Evolutionary conservation across 23 red algal genomes (phyloP).

Genomic region (Pyropia haitanensis): DNA sequence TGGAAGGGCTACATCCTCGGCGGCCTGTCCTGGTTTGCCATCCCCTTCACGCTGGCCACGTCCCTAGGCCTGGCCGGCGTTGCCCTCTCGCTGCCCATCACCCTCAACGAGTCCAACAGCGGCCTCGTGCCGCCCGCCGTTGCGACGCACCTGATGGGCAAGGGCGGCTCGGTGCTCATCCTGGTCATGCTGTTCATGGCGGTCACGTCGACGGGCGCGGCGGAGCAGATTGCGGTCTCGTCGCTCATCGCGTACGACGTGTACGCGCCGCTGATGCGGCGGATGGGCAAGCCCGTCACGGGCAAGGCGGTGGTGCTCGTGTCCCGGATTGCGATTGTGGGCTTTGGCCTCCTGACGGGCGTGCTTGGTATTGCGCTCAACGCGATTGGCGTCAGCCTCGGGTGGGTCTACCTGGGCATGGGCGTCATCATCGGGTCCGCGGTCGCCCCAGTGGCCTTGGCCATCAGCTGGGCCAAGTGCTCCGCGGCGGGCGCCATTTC

Average conservation of each 20-base stretch:
- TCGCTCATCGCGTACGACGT: constrained; percentile 66
- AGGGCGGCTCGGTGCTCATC: constrained; percentile 44
- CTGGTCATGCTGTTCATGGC: constrained; percentile 83
- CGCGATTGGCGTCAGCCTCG: constrained; percentile 38
- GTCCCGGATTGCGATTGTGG: constrained; percentile 53
- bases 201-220: constrained; percentile 66
- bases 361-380: constrained; percentile 67
- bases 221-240: constrained; percentile 63
- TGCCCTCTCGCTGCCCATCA: constrained; percentile 45
- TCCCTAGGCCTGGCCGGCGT: constrained; percentile 50
- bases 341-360: constrained; percentile 61
- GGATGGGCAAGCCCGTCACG: constrained; percentile 54
- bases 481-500: constrained; percentile 23
- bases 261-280: constrained; percentile 16
- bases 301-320: constrained; percentile 40
- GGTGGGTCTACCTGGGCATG: constrained; percentile 66
- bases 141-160: constrained; percentile 48
- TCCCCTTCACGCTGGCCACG: constrained; percentile 72
- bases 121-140: constrained; percentile 66
- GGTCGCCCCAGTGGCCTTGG: constrained; percentile 50
- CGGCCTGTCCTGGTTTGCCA: constrained; percentile 78
- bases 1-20: constrained; percentile 81
- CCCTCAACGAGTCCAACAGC: constrained; percentile 14
- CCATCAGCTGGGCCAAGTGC: constrained; percentile 38
- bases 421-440: constrained; percentile 75